Conservation (phyloP, 2,329 filamentous ascomycete genomes). For the Stemphylium vesicarium region DNA sequence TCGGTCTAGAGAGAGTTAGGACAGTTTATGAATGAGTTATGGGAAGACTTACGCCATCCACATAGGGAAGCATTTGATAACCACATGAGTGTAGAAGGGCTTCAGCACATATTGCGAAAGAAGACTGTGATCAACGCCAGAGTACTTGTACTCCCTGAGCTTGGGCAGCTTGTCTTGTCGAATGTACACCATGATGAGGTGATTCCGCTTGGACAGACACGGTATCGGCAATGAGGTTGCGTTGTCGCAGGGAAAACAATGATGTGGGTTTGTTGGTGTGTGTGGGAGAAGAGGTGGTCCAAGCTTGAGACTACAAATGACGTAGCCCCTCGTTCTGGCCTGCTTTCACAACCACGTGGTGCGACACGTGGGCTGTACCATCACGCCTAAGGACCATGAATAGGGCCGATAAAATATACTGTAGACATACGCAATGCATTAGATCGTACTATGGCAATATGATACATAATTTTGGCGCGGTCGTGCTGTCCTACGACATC, state of each 20-base stretch:
- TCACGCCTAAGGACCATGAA: too few relatives aligned
- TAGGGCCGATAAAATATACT: neutral
- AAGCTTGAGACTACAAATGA: slow-evolving; percentile 42
- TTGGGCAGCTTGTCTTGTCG: slow-evolving; percentile 87
- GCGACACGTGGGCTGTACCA: neutral
- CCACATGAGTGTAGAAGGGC: slow-evolving; percentile 94
- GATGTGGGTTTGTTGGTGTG: slow-evolving; percentile 9
- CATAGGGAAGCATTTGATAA: slow-evolving; percentile 94
- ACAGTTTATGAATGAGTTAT: neutral
- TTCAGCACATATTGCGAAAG: slow-evolving; percentile 93
- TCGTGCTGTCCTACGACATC: neutral
- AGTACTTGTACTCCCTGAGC: slow-evolving; percentile 95
- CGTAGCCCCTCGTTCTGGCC: slow-evolving; percentile 27
- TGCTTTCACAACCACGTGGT: slow-evolving; percentile 3
- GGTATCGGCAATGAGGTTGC: slow-evolving; percentile 12
- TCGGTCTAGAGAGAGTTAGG: slow-evolving; percentile 44
- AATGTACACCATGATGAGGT: slow-evolving; percentile 82
- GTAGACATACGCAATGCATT: neutral
- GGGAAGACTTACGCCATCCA: slow-evolving; percentile 78
- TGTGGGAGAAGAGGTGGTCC: slow-evolving; percentile 19
- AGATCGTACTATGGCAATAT: neutral
- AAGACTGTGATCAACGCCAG: slow-evolving; percentile 85
- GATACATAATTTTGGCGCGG: neutral
- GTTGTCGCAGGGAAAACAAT: slow-evolving; percentile 16
- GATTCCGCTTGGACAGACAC: slow-evolving; percentile 2